Percentiles rank a stretch among this genome's conserved stretches.
Evolutionary conservation across 345 rosid genomes (phyloP).

Genomic region (Limnanthes douglasii): DNA sequence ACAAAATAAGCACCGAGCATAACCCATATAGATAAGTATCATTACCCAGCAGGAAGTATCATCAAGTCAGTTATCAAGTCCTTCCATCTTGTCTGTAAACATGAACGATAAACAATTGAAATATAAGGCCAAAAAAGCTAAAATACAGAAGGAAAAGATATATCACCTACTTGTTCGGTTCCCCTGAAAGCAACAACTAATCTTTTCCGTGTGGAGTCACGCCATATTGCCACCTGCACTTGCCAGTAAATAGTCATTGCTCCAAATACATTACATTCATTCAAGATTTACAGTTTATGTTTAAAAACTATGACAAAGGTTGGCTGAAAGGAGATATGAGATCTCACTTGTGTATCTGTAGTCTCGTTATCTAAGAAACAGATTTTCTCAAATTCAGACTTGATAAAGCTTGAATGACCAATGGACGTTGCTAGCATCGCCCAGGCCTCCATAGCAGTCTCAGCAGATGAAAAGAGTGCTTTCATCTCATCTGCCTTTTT

Average conservation of each 20-base stretch:
- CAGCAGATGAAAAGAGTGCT: conserved; percentile 68
- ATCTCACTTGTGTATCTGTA: conserved; percentile 77
- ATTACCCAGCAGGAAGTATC: conserved; percentile 85
- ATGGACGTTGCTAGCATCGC: conserved; percentile 94
- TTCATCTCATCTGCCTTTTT: conserved; percentile 83
- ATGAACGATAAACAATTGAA: conserved; percentile 9
- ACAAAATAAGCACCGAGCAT: too few relatives aligned
- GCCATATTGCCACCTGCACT: conserved; percentile 90
- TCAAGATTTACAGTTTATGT: too few relatives aligned
- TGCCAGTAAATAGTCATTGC: conserved; percentile 14
- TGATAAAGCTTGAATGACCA: conserved; percentile 91
- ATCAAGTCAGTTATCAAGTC: conserved; percentile 85
- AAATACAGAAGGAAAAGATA: conserved; percentile 4
- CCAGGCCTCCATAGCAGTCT: conserved; percentile 99
- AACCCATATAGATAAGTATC: conserved; percentile 6
- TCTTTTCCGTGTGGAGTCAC: conserved; percentile 63
- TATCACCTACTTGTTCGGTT: conserved; percentile 70
- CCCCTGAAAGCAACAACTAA: conserved; percentile 91
- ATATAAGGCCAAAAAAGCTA: conserved; percentile 5
- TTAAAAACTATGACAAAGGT: background rate
- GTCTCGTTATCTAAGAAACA: conserved; percentile 74
- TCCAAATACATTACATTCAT: conserved; percentile 2
- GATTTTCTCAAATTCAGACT: conserved; percentile 90
- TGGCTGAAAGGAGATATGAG: conserved; percentile 7
- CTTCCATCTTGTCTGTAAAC: conserved; percentile 76